Percentiles rank a stretch among this genome's conserved stretches.
Conservation (phyloP, 805 yeast species). For the Vanderwaltozyma verrucispora region DNA sequence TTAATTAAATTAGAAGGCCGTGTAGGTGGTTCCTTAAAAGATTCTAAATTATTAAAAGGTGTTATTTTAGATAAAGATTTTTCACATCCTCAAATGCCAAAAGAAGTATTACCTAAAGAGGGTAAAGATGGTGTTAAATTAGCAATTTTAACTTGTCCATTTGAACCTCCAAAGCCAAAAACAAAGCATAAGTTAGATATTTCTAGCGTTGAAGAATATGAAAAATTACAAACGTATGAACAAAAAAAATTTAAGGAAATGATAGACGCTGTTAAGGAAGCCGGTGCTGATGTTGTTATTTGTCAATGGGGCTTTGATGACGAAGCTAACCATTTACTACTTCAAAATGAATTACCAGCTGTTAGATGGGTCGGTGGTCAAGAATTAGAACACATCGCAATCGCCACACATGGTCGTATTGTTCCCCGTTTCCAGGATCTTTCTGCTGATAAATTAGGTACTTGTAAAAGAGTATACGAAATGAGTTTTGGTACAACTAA, state of each 20-base stretch:
- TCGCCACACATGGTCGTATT: slow-evolving; percentile 94
- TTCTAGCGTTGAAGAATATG: slow-evolving; percentile 87
- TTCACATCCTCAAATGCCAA: slow-evolving; percentile 98
- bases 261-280: slow-evolving; percentile 74
- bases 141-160: slow-evolving; percentile 95
- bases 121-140: slow-evolving; percentile 58
- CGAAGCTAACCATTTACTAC: slow-evolving; percentile 88
- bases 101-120: slow-evolving; percentile 35
- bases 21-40: slow-evolving; percentile 88
- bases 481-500: slow-evolving; percentile 92
- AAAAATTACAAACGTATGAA: slow-evolving; percentile 84
- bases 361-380: slow-evolving; percentile 99
- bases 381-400: slow-evolving; percentile 89
- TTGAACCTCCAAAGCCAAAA: slow-evolving; percentile 99
- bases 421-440: slow-evolving; percentile 96
- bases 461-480: slow-evolving; percentile 77
- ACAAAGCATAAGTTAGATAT: slow-evolving; percentile 96
- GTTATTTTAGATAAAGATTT: slow-evolving; percentile 93
- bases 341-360: slow-evolving; percentile 85
- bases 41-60: slow-evolving; percentile 78
- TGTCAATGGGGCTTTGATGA: slow-evolving; percentile 99
- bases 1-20: slow-evolving; percentile 91
- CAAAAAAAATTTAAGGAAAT: slow-evolving; percentile 81
- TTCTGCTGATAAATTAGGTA: slow-evolving; percentile 69
- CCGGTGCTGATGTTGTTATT: slow-evolving; percentile 93